Base-by-base conservation (phyloP, 2,329 filamentous ascomycete species). In the Chaetomiaceae sp. region DNA sequence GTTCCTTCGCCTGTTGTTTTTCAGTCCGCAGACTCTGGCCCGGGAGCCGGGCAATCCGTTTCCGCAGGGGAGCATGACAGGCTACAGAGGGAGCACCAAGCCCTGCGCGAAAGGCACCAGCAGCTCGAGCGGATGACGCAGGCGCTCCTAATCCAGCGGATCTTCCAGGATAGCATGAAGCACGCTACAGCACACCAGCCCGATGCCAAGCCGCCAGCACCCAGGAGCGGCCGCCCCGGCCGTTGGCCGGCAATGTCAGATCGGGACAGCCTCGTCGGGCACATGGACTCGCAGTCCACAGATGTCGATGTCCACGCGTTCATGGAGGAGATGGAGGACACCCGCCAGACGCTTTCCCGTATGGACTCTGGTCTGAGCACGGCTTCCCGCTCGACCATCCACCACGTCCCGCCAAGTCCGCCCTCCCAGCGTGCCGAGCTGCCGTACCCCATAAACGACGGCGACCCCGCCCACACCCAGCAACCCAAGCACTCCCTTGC, bases 201-300 rank as follows among this genome's bases (percentile, higher is more conserved):
- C 21, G 45, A 34, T 11, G 14, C 14, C 27, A 54, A 54, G 36
- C 29, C 42, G 3, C 8, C 21, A 44, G 14, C 44, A 21, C 13
- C 45, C n/a, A 43, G 45, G 11, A 33, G 36, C 30, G 13, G n/a
- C 23, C 29, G 20, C 37, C 20, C 25, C 21, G 23, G 4, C 38
- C 18, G 21, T 29, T 42, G 33, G 7, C 36, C 34, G 14, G 36
- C 29, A 5, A 16, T 11, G 4, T 56, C 57, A 4, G 56, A 62
- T 14, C 55, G 34, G 36, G 61, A 55, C 32, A 62, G 56, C 51
- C 64, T 67, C 11, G 58, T 66, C 16, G 57, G 58, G 8, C 59
- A 64, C 46, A 67, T 67, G 65, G 57, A 64, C 47, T 61, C 61
- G 16, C 62, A 62, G 41, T 53, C 58, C 25, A 62, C 58, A 21